A percentile compares a stretch with the other conserved stretches of the same genome.
Conservation (phyloP, 1,284 basidiomycete genomes). For the Moesziomyces antarcticus region DNA sequence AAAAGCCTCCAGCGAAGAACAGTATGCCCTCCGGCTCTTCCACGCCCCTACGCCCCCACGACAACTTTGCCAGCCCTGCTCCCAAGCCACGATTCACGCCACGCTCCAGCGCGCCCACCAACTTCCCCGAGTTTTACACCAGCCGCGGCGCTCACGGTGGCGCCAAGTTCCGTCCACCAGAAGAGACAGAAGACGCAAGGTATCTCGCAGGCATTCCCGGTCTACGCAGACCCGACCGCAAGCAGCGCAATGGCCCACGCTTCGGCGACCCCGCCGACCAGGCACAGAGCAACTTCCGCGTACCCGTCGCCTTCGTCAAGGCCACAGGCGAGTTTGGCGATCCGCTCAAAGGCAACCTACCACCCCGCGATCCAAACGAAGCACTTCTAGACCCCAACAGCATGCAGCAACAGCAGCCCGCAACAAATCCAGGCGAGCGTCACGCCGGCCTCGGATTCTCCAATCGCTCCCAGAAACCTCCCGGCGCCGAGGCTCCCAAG, state of each 20-base stretch:
- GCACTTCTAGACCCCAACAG: slow-evolving; percentile 6
- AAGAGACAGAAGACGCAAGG: slow-evolving; percentile 45
- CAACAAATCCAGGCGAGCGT: slow-evolving; percentile 16
- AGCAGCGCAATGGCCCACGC: slow-evolving; percentile 18
- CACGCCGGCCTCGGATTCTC: slow-evolving; percentile 53
- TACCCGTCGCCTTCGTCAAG: slow-evolving; percentile 56
- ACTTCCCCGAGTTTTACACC: slow-evolving; percentile 45
- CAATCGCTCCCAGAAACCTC: slow-evolving; percentile 14
- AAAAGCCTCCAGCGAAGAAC: background rate
- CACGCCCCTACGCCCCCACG: slow-evolving; percentile 17
- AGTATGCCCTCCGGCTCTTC: slow-evolving; percentile 8
- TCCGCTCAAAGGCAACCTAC: slow-evolving; percentile 32
- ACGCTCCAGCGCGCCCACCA: slow-evolving; percentile 19
- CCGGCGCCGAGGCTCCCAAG: background rate
- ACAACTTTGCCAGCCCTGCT: background rate
- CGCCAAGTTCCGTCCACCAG: slow-evolving; percentile 39
- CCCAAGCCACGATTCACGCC: slow-evolving; percentile 22
- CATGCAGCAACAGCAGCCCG: slow-evolving; percentile 13
- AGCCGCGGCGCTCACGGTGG: slow-evolving; percentile 20
- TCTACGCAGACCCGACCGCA: slow-evolving; percentile 21
- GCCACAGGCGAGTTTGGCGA: slow-evolving; percentile 42
- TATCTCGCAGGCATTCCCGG: slow-evolving; percentile 52
- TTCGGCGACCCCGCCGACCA: slow-evolving; percentile 37
- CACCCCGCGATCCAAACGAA: slow-evolving; percentile 18
- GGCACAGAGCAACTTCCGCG: slow-evolving; percentile 30